Percentiles rank a stretch among this genome's conserved stretches.
These are phyloP conservation scores for Cladosporium colombiae DNA, from an alignment of 2,329 filamentous ascomycete genomes.

Conservation along the genomic window DNA sequence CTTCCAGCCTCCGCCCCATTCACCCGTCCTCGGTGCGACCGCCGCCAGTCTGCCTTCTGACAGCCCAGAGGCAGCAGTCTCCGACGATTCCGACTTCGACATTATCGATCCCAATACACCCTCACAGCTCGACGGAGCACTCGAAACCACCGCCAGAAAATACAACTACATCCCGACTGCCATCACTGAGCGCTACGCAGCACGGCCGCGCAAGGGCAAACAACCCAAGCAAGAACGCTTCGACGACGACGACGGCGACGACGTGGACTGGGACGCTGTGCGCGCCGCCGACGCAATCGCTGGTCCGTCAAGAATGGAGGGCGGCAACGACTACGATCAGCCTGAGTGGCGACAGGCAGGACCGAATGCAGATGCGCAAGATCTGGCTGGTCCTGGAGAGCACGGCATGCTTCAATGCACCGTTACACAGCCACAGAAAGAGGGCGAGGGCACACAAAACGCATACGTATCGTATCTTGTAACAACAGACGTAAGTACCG, in stretches of 20 bases:
- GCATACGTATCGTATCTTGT: constrained; percentile 95
- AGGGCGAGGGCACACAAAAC: constrained; percentile 95
- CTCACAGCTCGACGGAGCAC: constrained; percentile 9
- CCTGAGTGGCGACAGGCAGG: constrained; percentile 68
- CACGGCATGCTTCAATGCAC: constrained; percentile 78
- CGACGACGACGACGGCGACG: background rate
- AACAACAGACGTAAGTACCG: constrained; percentile 70
- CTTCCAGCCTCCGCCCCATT: constrained; percentile 8
- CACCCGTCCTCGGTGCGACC: background rate
- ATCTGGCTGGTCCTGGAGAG: constrained; percentile 64
- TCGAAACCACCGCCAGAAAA: background rate
- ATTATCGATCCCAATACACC: constrained; percentile 7
- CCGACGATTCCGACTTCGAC: constrained; percentile 15
- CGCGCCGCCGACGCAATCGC: background rate
- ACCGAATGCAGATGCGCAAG: constrained; percentile 54
- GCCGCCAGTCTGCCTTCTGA: background rate
- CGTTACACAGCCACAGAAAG: constrained; percentile 83
- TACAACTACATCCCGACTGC: constrained; percentile 4
- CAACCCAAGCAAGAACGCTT: background rate
- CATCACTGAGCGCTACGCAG: background rate
- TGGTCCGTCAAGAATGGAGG: constrained; percentile 29
- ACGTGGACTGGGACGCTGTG: constrained; percentile 1
- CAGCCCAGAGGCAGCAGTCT: background rate
- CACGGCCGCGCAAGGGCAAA: background rate
- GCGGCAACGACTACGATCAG: constrained; percentile 67